Evolutionary conservation across 805 yeast genomes (phyloP), one percentile per base, ranked within the genome.

Genomic region (Saccharomycopsis sp.): DNA sequence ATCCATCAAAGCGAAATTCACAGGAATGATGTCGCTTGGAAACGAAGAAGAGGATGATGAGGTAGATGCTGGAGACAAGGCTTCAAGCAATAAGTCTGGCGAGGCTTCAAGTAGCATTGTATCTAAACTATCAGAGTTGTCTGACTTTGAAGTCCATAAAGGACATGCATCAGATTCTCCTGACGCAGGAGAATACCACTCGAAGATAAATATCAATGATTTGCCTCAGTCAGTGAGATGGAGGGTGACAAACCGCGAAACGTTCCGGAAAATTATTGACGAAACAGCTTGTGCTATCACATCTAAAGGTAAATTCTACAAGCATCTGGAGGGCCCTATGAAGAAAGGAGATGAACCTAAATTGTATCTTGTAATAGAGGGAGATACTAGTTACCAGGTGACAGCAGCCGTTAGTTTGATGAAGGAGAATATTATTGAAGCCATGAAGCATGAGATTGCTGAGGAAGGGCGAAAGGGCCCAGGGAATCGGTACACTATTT

Each of bases 161-260:
- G 64, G 64, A 2, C 79, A 80, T 14, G 84, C 78, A 57, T 78
- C 79, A 2, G 72, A 81, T 5, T 80, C 84, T 0, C 85, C 87
- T 2, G 87, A 83, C 59, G 69, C 75, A 2, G 74, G 73, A 3
- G 73, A 74, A 20, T 89, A 75, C 72, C 86, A 83, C 63, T 87
- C 96, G 0, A 78, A 83, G 41, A 77, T 93, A 53, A 80, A 82
- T 54, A 84, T 93, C 63, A 93, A 93, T 64, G 97, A 94, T 69
- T 75, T 88, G 38, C 96, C 98, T 0, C 90, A 87, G 66, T 75
- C 78, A 24, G 88, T 87, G 0, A 75, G 97, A 65, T 87, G 96
- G 96, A 76, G 75, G 57, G 88, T 87, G 1, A 82, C 91, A 2
- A 85, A 84, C 64, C 79, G 86, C 41, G 85, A 85, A 1, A 84